Evolutionary conservation across 1,284 basidiomycete genomes (phyloP).

Genomic region (Naganishia liquefaciens): DNA sequence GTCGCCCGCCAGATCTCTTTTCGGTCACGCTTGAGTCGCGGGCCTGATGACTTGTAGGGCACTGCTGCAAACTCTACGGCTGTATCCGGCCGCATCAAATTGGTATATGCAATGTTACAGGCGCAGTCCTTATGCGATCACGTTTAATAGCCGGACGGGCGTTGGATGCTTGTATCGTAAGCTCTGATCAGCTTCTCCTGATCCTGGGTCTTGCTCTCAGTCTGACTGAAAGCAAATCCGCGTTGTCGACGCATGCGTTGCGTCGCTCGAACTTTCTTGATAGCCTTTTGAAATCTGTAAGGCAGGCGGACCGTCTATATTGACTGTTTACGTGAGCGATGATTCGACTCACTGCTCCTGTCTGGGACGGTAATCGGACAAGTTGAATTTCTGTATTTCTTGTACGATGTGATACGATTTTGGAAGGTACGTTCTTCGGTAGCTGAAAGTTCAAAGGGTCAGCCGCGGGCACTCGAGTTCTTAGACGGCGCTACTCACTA

Average conservation of each 20-base stretch:
- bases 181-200: slow-evolving; percentile 82
- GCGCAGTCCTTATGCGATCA: too few species aligned
- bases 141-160: slow-evolving; percentile 50
- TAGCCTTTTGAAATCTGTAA: slow-evolving; percentile 86
- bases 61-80: neutral
- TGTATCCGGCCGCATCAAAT: neutral
- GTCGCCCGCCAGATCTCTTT: too few species aligned
- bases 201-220: slow-evolving; percentile 78
- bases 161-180: slow-evolving; percentile 71
- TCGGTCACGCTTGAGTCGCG: too few species aligned
- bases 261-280: slow-evolving; percentile 94
- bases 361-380: slow-evolving; percentile 92
- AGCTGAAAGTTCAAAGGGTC: slow-evolving; percentile 58
- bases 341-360: slow-evolving; percentile 80
- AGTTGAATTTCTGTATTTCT: slow-evolving; percentile 94
- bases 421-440: slow-evolving; percentile 85
- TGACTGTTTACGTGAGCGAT: neutral
- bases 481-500: slow-evolving; percentile 62
- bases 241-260: slow-evolving; percentile 91
- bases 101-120: neutral
- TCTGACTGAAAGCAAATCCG: slow-evolving; percentile 95
- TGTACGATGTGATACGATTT: slow-evolving; percentile 95
- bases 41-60: too few species aligned
- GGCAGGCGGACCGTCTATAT: slow-evolving; percentile 17
- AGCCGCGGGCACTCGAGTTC: neutral